Conservation (phyloP, 805 yeast genomes). For the Vanderwaltozyma polyspora region DNA sequence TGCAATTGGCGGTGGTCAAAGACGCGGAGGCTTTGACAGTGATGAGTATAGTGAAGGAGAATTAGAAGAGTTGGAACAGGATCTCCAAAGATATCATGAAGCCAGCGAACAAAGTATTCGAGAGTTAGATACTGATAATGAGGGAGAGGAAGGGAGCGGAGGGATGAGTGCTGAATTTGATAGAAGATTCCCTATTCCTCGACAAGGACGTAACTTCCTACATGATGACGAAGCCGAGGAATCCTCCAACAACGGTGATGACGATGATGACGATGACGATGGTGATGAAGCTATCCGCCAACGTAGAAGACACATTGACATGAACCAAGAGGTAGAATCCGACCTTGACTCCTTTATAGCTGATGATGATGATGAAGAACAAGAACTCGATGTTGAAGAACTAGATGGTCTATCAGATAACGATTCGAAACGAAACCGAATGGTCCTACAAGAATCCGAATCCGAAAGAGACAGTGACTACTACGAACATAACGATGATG, state of each 20-base stretch:
- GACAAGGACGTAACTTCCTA: constrained; percentile 1
- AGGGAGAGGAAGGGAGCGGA: not conserved
- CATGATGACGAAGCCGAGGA: constrained; percentile 6
- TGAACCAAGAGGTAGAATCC: constrained; percentile 2
- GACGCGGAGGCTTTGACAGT: constrained; percentile 5
- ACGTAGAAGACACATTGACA: not conserved
- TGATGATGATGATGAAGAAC: constrained; percentile 6
- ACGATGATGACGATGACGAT: constrained; percentile 4
- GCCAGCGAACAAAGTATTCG: constrained; percentile 3
- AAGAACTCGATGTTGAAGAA: constrained; percentile 4
- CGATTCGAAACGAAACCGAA: constrained; percentile 1
- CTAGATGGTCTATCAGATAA: constrained; percentile 3
- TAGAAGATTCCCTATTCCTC: constrained; percentile 1
- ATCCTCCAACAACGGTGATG: constrained; percentile 7
- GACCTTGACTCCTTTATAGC: constrained; percentile 5
- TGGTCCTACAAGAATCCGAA: not conserved
- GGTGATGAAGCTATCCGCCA: constrained; percentile 9
- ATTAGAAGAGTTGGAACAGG: constrained; percentile 7
- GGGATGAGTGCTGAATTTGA: constrained; percentile 1
- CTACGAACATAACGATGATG: constrained; percentile 22
- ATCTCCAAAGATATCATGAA: constrained; percentile 3
- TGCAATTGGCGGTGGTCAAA: constrained; percentile 1
- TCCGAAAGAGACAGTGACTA: constrained; percentile 18
- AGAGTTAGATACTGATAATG: constrained; percentile 4
- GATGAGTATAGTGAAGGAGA: constrained; percentile 23